A percentile compares a stretch with the other conserved stretches of the same genome.
Evolutionary conservation across 2,329 filamentous ascomycete genomes (phyloP).

Genomic region (Pseudonectria foliicola): DNA sequence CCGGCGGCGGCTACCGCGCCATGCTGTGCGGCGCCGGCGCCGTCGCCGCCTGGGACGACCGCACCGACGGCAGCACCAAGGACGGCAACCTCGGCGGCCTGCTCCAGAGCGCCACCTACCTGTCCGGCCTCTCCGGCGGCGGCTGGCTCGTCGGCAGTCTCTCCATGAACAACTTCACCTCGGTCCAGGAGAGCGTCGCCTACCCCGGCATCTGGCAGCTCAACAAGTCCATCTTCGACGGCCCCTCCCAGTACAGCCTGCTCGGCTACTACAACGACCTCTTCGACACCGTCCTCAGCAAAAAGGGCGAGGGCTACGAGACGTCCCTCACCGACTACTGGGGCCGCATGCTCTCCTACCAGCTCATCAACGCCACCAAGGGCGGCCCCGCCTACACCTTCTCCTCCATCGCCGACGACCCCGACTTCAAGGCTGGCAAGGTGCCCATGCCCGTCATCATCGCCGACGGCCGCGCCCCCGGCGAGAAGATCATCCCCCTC

Average conservation of each 20-base stretch:
- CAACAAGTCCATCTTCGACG: conserved; percentile 34
- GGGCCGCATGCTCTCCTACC: conserved; percentile 79
- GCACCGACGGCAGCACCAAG: conserved; percentile 43
- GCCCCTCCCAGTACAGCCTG: conserved; percentile 30
- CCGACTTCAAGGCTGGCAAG: conserved; percentile 34
- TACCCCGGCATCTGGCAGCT: conserved; percentile 34
- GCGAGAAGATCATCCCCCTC: conserved; percentile 35
- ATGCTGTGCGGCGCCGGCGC: conserved; percentile 77
- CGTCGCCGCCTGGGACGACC: conserved; percentile 69
- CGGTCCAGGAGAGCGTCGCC: conserved; percentile 35
- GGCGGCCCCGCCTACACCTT: conserved; percentile 75
- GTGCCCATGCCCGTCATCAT: conserved; percentile 44
- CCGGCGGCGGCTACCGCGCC: conserved; percentile 82
- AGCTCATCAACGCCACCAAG: conserved; percentile 68
- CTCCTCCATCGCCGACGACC: conserved; percentile 55
- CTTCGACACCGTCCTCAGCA: conserved; percentile 27
- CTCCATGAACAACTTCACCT: conserved; percentile 77
- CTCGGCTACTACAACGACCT: conserved; percentile 33
- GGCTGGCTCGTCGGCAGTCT: conserved; percentile 81
- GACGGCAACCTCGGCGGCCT: conserved; percentile 70
- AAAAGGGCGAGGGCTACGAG: conserved; percentile 35
- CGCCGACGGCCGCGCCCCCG: conserved; percentile 40
- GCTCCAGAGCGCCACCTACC: conserved; percentile 73
- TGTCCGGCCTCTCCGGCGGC: conserved; percentile 75
- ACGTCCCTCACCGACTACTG: conserved; percentile 82